Evolutionary conservation across 257 asterid genomes (phyloP), one percentile per base, ranked within the genome.

Genomic region (Solanum appendiculatum): DNA sequence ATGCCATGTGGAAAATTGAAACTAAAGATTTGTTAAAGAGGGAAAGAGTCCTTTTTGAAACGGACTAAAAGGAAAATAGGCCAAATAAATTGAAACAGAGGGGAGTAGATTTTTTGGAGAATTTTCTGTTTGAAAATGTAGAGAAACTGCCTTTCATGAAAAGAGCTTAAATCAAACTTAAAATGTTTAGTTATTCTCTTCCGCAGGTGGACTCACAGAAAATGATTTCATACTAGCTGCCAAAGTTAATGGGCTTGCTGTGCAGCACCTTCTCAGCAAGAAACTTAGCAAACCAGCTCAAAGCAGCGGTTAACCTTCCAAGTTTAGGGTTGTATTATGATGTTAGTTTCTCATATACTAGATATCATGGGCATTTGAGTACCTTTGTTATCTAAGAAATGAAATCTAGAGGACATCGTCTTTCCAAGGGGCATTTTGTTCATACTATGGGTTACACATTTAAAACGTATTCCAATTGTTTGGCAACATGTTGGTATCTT

Each of bases 181-280:
- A 4, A 27, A 46, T 46, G 39, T 80, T 80, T 80, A 18, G 9
- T 48, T 4, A 33, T 48, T 16, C 48, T 66, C 81, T 66, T 73
- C 42, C 89, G 91, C 88, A 96, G 99, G 97, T 87, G 99, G 99
- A 42, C 93, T 97, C 25, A 95, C 98, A 11, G 98, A 97, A 92
- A 97, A 97, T 90, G 99, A 95, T 89, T 96, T 95, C 92, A 93
- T 96, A 80, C 98, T 96, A 66, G 99, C 99, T 85, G 94, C 96
- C 56, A 96, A 96, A 95, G 94, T 96, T 70, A 89, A 70, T 69
- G 90, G 91, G 70, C 98, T 96, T 34, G 89, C 93, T 90, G 92
- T 95, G 81, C 94, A 90, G 39, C 88, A 91, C 85, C 98, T 96
- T 89, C 94, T 96, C 75, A 95, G 99, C 94, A 94, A 91, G 88